Evolutionary conservation across 352 stramenopile species (phyloP).

Genomic region (Globisporangium middletonii): DNA sequence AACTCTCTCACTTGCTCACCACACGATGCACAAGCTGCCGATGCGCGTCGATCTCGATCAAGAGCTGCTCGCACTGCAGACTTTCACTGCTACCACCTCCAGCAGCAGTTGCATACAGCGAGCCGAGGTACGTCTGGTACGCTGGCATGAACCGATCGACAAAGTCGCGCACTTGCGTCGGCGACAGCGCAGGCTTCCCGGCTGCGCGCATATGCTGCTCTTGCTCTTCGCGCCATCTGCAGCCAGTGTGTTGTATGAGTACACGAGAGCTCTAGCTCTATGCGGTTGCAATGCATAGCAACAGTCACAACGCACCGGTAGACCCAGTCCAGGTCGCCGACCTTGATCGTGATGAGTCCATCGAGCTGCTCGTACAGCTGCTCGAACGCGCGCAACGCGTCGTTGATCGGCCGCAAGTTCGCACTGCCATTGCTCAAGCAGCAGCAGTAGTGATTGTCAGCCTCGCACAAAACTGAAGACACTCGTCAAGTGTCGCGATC

Average conservation of each 20-base stretch:
- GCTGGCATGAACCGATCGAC: slow-evolving; percentile 85
- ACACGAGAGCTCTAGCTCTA: not conserved
- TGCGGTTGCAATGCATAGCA: not conserved
- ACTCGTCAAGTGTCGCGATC: not conserved
- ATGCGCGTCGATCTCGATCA: slow-evolving; percentile 46
- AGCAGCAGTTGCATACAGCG: slow-evolving; percentile 36
- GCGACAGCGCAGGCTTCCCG: slow-evolving; percentile 54
- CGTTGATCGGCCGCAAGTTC: slow-evolving; percentile 64
- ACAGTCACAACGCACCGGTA: slow-evolving; percentile 49
- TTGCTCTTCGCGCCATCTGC: slow-evolving; percentile 76
- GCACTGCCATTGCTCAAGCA: slow-evolving; percentile 17
- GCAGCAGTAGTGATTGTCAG: not conserved
- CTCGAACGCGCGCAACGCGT: slow-evolving; percentile 51
- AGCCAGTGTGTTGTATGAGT: not conserved
- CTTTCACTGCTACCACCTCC: slow-evolving; percentile 7
- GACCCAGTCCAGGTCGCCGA: slow-evolving; percentile 69
- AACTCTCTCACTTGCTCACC: not conserved
- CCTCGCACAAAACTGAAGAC: not conserved
- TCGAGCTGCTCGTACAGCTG: slow-evolving; percentile 63
- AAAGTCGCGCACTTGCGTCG: slow-evolving; percentile 73
- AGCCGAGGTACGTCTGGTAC: slow-evolving; percentile 64
- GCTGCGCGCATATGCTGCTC: slow-evolving; percentile 58
- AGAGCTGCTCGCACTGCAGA: slow-evolving; percentile 33
- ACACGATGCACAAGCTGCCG: slow-evolving; percentile 23
- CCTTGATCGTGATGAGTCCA: slow-evolving; percentile 67